Evolutionary conservation across 2,329 filamentous ascomycete genomes (phyloP).

Genomic region (Fusarium sacchari): DNA sequence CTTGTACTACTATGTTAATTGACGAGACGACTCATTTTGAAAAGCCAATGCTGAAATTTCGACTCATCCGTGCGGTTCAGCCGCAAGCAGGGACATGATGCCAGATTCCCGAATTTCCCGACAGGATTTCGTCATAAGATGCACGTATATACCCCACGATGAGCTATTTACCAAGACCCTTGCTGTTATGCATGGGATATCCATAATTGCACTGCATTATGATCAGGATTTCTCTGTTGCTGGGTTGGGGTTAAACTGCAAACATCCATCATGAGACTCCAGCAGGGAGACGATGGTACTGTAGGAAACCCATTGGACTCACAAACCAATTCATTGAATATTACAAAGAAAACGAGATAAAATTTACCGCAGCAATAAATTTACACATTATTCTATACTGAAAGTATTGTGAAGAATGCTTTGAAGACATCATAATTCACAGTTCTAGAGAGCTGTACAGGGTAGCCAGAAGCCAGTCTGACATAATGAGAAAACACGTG

Average conservation of each 20-base stretch:
- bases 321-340: not conserved
- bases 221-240: not conserved
- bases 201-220: not conserved
- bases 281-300: rapidly evolving
- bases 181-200: not conserved
- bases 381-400: not conserved
- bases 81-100: conserved; percentile 16
- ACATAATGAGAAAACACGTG: conserved; percentile 10
- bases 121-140: not conserved
- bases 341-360: not conserved
- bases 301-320: no score
- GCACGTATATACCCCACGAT: conserved; percentile 5
- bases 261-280: rapidly evolving
- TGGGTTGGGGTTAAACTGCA: not conserved
- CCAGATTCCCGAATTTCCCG: conserved; percentile 17
- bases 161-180: not conserved
- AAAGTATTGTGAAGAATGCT: not conserved
- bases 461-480: not conserved
- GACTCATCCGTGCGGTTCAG: conserved; percentile 14
- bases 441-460: not conserved
- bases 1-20: not conserved
- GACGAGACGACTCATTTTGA: not conserved
- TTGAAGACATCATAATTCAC: not conserved
- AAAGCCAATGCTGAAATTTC: not conserved
- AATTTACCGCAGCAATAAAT: no score